phyloP scores from a whole-genome alignment of 345 rosid genomes.

The Geranium brycei region DNA sequence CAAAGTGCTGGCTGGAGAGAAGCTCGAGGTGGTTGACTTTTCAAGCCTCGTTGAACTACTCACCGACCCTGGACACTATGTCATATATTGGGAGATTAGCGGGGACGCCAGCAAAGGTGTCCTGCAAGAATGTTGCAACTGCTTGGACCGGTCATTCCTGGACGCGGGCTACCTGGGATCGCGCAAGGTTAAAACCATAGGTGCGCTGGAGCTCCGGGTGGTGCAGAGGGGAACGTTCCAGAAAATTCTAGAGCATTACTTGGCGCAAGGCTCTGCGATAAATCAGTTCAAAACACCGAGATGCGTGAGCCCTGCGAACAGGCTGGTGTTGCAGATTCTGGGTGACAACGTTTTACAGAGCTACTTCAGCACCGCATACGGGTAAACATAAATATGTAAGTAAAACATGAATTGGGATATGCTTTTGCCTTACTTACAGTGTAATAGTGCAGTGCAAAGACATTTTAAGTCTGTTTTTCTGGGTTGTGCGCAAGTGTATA shows the following conservation, averaged over 20 bases:
- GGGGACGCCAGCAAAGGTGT: conserved; percentile 49
- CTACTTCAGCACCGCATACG: conserved; percentile 54
- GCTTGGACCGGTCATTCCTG: conserved; percentile 49
- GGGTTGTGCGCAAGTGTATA: too few species aligned
- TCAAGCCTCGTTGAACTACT: conserved; percentile 59
- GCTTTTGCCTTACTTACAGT: too few species aligned
- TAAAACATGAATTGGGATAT: too few species aligned
- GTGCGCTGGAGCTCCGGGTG: conserved; percentile 70
- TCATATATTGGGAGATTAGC: conserved; percentile 72
- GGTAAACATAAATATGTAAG: conserved; percentile 1
- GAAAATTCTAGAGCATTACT: conserved; percentile 61
- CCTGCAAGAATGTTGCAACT: conserved; percentile 59
- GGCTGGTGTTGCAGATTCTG: conserved; percentile 45
- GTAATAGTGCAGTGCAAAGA: too few species aligned
- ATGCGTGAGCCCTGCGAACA: conserved; percentile 47
- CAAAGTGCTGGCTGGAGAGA: conserved; percentile 43
- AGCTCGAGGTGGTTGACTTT: conserved; percentile 68
- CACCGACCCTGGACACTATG: conserved; percentile 75
- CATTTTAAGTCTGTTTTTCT: too few species aligned
- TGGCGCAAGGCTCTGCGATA: conserved; percentile 57
- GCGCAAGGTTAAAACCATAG: conserved; percentile 52
- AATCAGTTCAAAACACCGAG: conserved; percentile 88
- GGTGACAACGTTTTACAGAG: conserved; percentile 36
- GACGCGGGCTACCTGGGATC: conserved; percentile 75
- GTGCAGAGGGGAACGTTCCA: conserved; percentile 60